Percentiles rank a stretch among this genome's conserved stretches.
Evolutionary conservation across 192 early-diverging fungal species (phyloP).

Genomic region (Phycomyces blakesleeanus): DNA sequence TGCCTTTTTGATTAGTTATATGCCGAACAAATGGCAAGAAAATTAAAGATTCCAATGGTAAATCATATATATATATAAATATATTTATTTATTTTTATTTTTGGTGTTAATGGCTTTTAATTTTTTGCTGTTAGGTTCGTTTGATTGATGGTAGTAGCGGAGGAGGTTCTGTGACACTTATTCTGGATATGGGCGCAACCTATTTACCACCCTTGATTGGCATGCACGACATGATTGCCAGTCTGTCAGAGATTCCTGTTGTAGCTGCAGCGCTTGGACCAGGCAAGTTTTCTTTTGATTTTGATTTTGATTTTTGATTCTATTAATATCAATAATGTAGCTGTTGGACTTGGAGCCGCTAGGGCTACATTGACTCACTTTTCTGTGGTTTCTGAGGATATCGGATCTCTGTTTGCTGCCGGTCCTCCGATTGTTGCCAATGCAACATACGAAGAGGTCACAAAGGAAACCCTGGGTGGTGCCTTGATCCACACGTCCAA

Average conservation of each 20-base stretch:
- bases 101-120: no score
- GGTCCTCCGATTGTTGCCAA: slow-evolving; percentile 36
- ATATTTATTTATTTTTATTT: no score
- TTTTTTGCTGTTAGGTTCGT: slow-evolving; percentile 18
- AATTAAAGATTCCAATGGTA: slow-evolving; percentile 28
- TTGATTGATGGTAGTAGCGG: slow-evolving; percentile 38
- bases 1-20: slow-evolving; percentile 29
- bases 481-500: slow-evolving; percentile 33
- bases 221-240: slow-evolving; percentile 33
- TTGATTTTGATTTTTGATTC: not conserved
- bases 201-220: slow-evolving; percentile 32
- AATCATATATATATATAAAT: no score
- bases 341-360: slow-evolving; percentile 36
- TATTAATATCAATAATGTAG: slow-evolving; percentile 1
- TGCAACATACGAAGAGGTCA: slow-evolving; percentile 30
- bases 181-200: slow-evolving; percentile 21
- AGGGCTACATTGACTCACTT: slow-evolving; percentile 36
- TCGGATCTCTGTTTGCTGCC: slow-evolving; percentile 32
- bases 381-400: slow-evolving; percentile 22
- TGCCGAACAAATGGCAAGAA: slow-evolving; percentile 28
- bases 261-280: slow-evolving; percentile 30
- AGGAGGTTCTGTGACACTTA: slow-evolving; percentile 29
- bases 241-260: slow-evolving; percentile 37
- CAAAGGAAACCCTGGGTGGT: slow-evolving; percentile 31
- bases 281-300: slow-evolving; percentile 4